Conservation (phyloP, 140 eudicot species). For the Bidens hawaiensis region DNA sequence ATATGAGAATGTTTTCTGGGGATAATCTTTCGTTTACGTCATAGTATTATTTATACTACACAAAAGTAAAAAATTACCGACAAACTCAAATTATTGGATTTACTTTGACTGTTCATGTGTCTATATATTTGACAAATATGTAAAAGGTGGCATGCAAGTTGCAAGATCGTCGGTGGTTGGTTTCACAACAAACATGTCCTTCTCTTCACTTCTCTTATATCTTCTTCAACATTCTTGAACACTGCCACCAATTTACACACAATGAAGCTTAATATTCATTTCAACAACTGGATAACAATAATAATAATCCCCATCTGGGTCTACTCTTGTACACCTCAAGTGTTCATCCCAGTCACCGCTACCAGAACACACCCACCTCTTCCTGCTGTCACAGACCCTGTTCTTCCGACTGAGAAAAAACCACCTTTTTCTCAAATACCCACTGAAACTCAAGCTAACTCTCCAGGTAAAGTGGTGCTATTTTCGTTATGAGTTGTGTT, state of each 20-base stretch:
- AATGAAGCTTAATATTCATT: constrained; percentile 28
- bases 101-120: too few relatives aligned
- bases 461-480: constrained; percentile 47
- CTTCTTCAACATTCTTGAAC: constrained; percentile 5
- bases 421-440: constrained; percentile 56
- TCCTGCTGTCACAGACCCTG: constrained; percentile 47
- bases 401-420: constrained; percentile 66
- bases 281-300: constrained; percentile 21
- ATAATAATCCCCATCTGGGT: constrained; percentile 53
- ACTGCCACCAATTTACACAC: not conserved
- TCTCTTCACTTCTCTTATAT: not conserved
- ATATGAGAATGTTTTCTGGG: too few relatives aligned
- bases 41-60: too few relatives aligned
- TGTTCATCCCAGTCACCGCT: constrained; percentile 25
- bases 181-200: constrained; percentile 5
- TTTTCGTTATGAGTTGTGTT: not conserved
- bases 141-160: too few relatives aligned
- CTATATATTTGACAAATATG: too few relatives aligned
- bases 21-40: too few relatives aligned
- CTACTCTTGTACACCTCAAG: constrained; percentile 20
- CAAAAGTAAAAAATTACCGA: too few relatives aligned
- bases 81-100: too few relatives aligned
- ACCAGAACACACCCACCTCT: constrained; percentile 51
- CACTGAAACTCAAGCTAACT: constrained; percentile 37
- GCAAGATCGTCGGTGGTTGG: too few relatives aligned